Evolutionary conservation across 495 filamentous ascomycete species (phyloP).

Genomic region (Parathielavia appendiculata): DNA sequence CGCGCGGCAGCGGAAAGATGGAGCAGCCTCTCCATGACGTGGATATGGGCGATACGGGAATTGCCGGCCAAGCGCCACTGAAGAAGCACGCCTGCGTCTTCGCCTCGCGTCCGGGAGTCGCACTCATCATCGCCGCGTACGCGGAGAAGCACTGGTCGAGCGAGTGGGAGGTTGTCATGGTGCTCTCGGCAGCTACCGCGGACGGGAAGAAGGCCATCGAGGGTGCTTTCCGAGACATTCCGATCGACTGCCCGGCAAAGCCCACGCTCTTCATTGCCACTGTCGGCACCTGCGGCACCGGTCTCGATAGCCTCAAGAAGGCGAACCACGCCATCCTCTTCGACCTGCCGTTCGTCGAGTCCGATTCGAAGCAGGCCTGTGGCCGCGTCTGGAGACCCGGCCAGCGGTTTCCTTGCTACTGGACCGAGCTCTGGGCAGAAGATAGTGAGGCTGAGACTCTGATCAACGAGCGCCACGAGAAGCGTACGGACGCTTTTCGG

Average conservation of each 20-base stretch:
- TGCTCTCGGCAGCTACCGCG: background rate
- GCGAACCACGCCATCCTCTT: background rate
- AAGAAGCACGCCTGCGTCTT: constrained; percentile 16
- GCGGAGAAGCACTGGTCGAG: background rate
- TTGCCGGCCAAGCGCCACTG: background rate
- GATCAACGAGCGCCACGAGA: background rate
- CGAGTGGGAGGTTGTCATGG: background rate
- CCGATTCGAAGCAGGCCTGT: background rate
- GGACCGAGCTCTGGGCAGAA: background rate
- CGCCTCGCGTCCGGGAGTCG: background rate
- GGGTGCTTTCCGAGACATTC: background rate
- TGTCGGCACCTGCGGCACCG: background rate
- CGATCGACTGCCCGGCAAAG: background rate
- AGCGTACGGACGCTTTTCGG: background rate
- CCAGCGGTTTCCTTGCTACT: background rate
- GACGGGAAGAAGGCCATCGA: background rate
- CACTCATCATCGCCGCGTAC: background rate
- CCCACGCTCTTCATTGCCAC: background rate
- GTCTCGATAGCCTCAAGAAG: background rate
- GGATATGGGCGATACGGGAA: background rate
- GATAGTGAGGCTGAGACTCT: background rate
- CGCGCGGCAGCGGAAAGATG: background rate
- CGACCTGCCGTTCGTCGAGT: background rate
- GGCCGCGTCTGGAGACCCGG: background rate
- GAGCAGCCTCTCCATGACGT: background rate